These are phyloP conservation scores for Mycena floridula DNA, from an alignment of 768 basidiomycete species.

Conservation along the genomic window DNA sequence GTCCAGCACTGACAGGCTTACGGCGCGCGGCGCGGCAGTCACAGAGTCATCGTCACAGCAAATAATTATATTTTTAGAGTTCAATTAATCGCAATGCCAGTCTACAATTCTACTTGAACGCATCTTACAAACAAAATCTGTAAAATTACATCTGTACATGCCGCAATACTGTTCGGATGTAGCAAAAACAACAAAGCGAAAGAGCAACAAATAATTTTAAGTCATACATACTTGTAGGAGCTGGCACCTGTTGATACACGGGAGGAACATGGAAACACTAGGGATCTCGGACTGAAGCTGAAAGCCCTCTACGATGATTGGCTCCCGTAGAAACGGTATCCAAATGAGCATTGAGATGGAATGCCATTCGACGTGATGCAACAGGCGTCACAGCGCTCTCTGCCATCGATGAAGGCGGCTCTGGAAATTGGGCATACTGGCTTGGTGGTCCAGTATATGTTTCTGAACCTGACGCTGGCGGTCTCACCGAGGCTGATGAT, in stretches of 20 bases:
- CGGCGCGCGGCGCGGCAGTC: too few species aligned
- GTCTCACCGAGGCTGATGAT: conserved; percentile 52
- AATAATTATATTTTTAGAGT: too few species aligned
- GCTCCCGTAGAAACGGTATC: conserved; percentile 25
- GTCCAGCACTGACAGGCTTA: too few species aligned
- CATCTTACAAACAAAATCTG: too few species aligned
- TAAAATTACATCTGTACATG: too few species aligned
- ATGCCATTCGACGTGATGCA: conserved; percentile 59
- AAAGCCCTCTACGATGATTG: conserved; percentile 48
- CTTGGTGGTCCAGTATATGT: conserved; percentile 59
- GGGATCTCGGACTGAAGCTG: conserved; percentile 43
- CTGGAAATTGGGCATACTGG: conserved; percentile 68
- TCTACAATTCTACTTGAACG: too few species aligned
- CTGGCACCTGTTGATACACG: background rate
- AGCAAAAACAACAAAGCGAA: too few species aligned
- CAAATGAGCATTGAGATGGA: conserved; percentile 51
- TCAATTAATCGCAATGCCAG: too few species aligned
- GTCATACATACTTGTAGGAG: conserved; percentile 2
- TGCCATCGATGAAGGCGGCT: conserved; percentile 43
- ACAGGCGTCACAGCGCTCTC: conserved; percentile 47
- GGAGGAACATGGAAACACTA: conserved; percentile 15
- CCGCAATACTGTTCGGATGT: too few species aligned
- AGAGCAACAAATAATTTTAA: conserved; percentile 2
- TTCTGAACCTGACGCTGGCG: conserved; percentile 36
- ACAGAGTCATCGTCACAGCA: too few species aligned